phyloP scores from a whole-genome alignment of 2,329 filamentous ascomycete genomes.

The Atkinsonella texensis region DNA sequence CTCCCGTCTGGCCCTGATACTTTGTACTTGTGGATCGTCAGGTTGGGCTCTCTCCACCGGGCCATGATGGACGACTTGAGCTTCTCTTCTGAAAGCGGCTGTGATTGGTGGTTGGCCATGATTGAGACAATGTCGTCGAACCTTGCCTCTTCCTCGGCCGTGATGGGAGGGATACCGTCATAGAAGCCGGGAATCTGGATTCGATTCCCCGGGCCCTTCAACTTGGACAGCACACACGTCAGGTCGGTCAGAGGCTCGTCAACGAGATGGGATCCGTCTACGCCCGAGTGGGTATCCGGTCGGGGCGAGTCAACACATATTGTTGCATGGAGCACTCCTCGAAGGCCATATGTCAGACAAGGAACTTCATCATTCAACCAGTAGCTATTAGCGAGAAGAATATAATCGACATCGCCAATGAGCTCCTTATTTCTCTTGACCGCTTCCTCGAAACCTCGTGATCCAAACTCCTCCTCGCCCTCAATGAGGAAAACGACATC shows the following conservation, averaged over 20 bases:
- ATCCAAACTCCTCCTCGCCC: slow-evolving; percentile 92
- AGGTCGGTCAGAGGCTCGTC: slow-evolving; percentile 90
- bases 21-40: slow-evolving; percentile 88
- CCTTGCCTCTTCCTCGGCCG: slow-evolving; percentile 60
- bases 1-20: slow-evolving; percentile 87
- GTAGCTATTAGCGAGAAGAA: slow-evolving; percentile 92
- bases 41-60: slow-evolving; percentile 85
- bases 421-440: slow-evolving; percentile 68
- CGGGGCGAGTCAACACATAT: slow-evolving; percentile 75
- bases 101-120: slow-evolving; percentile 59
- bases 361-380: slow-evolving; percentile 96
- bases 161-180: slow-evolving; percentile 67
- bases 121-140: slow-evolving; percentile 78
- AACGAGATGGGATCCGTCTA: slow-evolving; percentile 84
- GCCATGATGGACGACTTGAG: slow-evolving; percentile 82
- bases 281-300: slow-evolving; percentile 87
- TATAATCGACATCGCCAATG: slow-evolving; percentile 88
- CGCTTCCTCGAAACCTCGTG: slow-evolving; percentile 76
- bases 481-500: slow-evolving; percentile 93
- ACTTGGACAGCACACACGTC: slow-evolving; percentile 65
- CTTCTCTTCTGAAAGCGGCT: slow-evolving; percentile 45
- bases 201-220: slow-evolving; percentile 70
- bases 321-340: slow-evolving; percentile 88
- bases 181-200: slow-evolving; percentile 85
- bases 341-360: slow-evolving; percentile 85